Base-by-base conservation (phyloP, 2,329 filamentous ascomycete genomes). In the Incumbomyces delicatus region DNA sequence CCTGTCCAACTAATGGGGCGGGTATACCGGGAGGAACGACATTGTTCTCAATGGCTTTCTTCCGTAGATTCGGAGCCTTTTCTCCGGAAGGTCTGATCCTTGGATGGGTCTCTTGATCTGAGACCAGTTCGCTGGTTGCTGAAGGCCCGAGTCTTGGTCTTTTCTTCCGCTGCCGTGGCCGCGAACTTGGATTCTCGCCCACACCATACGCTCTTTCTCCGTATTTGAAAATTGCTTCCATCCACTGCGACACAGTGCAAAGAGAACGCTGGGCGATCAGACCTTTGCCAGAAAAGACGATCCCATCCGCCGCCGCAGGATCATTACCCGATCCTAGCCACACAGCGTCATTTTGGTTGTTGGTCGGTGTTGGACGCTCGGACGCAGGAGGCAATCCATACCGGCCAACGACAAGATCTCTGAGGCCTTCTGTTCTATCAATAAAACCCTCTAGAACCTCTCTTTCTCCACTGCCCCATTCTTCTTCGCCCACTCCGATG, bases 401-500 rank as follows among this genome's bases (percentile, higher is more conserved):
- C 55, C 85, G 82, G 36, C 86, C 88, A 2, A 95, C 88, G 35
- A 95, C 72, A 41, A 96, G 65, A 64, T 98, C 92, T 5, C 94
- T 77, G 33, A 98, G 72, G 1, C 92, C 92, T 43, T 92, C 83
- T 18, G 87, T 85, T 46, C 85, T 75, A 8, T 74, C 75, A 1
- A 87, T 80, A 51, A 95, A 79, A n/a, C 87, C 87, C 63, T 96
- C 90, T 1, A 98, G 71, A 0, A 96, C 90, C 57, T 94, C 90
- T 57, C 90, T 76, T 68, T 96, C 90, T 29, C 88, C 88, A 61
- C 90, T 95, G 3, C 90, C 90, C 63, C 88, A 83, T 46, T 95
- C 87, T 67, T 96, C 92, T 63, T 96, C 92, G 14, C 92, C 92
- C 1, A 96, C 92, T 0, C 92, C 92, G 38, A 95, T 78, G 13